These are phyloP conservation scores for Fusarium temperatum DNA, from an alignment of 2,329 filamentous ascomycete species.

Conservation along the genomic window DNA sequence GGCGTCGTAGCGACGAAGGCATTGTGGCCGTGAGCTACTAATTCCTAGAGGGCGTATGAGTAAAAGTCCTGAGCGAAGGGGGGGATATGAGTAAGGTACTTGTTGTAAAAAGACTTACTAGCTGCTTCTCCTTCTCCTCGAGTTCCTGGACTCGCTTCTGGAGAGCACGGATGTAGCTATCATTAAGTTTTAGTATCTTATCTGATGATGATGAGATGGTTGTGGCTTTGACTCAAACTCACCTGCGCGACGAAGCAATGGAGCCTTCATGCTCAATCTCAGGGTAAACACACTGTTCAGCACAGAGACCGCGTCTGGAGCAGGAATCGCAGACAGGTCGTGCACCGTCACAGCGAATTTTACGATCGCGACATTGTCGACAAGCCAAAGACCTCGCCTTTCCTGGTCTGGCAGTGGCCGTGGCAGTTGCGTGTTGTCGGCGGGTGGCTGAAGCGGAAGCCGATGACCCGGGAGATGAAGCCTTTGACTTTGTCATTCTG, in stretches of 20 bases:
- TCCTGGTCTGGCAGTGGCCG: conserved; percentile 14
- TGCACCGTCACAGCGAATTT: conserved; percentile 43
- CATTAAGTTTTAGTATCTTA: neutral
- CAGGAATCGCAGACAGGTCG: conserved; percentile 42
- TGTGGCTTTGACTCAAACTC: neutral
- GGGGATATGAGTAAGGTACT: neutral
- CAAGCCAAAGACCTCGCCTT: conserved; percentile 43
- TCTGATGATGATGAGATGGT: neutral
- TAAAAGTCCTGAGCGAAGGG: neutral
- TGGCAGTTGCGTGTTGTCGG: conserved; percentile 22
- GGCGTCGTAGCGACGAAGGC: conserved; percentile 30
- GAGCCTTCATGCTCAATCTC: conserved; percentile 44
- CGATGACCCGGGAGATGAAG: conserved; percentile 22
- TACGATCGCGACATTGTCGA: conserved; percentile 43
- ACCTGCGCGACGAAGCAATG: conserved; percentile 42
- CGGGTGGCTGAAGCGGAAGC: conserved; percentile 33
- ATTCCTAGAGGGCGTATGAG: conserved; percentile 23
- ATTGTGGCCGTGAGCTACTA: conserved; percentile 23
- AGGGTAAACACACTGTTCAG: conserved; percentile 41
- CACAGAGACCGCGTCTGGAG: conserved; percentile 34
- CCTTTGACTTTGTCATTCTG: conserved; percentile 19
- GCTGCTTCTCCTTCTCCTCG: conserved; percentile 38
- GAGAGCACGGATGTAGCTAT: conserved; percentile 40
- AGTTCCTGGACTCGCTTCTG: conserved; percentile 43
- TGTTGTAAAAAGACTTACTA: conserved; percentile 30